Conservation (phyloP, 257 asterid genomes). For the Forsythia suspensa region DNA sequence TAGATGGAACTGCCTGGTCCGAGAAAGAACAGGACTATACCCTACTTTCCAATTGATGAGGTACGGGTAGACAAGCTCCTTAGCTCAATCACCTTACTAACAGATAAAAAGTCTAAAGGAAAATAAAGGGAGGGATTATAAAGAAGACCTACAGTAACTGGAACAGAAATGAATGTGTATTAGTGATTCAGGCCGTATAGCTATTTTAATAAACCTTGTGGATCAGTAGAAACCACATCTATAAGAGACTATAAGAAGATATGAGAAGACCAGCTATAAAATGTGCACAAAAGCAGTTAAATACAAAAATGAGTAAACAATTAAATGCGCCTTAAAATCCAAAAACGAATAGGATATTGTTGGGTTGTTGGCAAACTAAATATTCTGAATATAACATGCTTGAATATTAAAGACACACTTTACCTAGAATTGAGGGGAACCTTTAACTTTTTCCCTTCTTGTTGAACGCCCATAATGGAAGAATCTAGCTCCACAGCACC, state of each 20-base stretch:
- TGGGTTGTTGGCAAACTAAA: neutral
- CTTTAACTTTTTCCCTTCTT: slow-evolving; percentile 87
- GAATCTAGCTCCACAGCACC: slow-evolving; percentile 95
- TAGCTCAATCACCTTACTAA: neutral
- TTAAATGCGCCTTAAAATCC: slow-evolving; percentile 10
- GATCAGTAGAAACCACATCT: neutral
- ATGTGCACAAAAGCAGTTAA: neutral
- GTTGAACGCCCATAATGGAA: slow-evolving; percentile 83
- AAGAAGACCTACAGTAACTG: slow-evolving; percentile 6
- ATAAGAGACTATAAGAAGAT: slow-evolving; percentile 3
- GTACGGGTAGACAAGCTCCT: slow-evolving; percentile 14
- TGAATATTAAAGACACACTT: slow-evolving; percentile 9
- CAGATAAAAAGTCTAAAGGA: neutral
- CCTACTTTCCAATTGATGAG: neutral
- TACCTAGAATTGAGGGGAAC: slow-evolving; percentile 96
- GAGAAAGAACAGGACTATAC: neutral
- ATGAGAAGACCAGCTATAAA: slow-evolving; percentile 4
- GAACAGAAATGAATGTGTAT: slow-evolving; percentile 6
- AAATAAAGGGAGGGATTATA: neutral
- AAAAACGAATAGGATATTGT: neutral
- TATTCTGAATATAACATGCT: neutral
- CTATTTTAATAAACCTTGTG: neutral
- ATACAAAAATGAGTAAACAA: neutral
- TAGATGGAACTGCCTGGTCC: neutral
- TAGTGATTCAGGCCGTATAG: slow-evolving; percentile 3